Evolutionary conservation across 202 grass and related monocot species (phyloP), one percentile per base, ranked within the genome.

Genomic region (Panicum virgatum): DNA sequence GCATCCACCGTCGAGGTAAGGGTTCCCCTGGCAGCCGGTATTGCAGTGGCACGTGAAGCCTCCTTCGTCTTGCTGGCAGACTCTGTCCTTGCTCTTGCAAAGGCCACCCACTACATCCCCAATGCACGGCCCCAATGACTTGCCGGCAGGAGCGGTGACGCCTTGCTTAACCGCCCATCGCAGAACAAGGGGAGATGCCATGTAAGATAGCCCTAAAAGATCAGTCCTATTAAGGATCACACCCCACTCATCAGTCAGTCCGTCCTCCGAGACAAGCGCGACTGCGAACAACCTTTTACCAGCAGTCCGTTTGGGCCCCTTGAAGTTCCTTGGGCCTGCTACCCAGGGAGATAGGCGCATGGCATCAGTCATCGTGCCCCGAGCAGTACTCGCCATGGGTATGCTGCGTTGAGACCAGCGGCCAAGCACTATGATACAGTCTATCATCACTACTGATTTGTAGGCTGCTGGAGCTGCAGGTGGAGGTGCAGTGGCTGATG

Each of bases 121-220:
- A 1, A 22, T 12, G 66, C 66, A 69, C 5, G 27, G 13, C 6
- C 42, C 42, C 23, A 1, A 66, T 47, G 45, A 12, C 6, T 5
- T 69, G 42, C 2, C 1, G 12, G 6, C 2, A 4, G 66, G 13
- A 0, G 40, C 0, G 1, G 1, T 27, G 42, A 0, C 6, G 12
- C 42, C 42, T 47, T 47, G 13, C 66, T 29, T 69, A 69, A 69
- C 66, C 12, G 66, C 39, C 66, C 66, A 69, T 7, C 8, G 22
- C 10, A 47, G 66, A 18, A 69, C 23, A 69, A 47, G 3, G 13
- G 66, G 66, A 47, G n/a, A 16, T 47, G 42, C 25, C 3, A 56
- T 11, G 51, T 9, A 53, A 53, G 0, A 0, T 1, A 19, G 5
- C 6, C 0, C 9, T 0, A 1, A 0, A 20, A 23, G 0, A 5